These are phyloP conservation scores for Ascochyta lentis DNA, from an alignment of 2,329 filamentous ascomycete species.

Conservation along the genomic window DNA sequence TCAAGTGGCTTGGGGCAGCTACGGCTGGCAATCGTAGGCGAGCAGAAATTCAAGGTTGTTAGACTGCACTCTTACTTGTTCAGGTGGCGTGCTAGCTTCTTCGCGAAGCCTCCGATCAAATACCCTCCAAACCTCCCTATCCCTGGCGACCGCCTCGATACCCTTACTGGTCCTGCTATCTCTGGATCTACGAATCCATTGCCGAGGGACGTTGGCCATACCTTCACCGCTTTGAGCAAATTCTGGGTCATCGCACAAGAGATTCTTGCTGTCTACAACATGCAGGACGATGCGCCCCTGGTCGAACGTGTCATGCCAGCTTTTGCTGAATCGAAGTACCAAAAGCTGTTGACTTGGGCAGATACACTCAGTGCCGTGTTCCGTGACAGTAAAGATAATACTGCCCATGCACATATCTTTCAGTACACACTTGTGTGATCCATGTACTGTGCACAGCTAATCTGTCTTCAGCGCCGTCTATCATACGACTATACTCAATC, in stretches of 20 bases:
- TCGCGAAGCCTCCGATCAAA: conserved; percentile 3
- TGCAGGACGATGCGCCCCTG: background rate
- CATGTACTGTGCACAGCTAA: background rate
- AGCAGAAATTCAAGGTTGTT: background rate
- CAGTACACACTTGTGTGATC: background rate
- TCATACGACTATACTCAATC: conserved; percentile 5
- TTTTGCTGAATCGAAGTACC: conserved; percentile 10
- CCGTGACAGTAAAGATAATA: background rate
- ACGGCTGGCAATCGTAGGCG: conserved; percentile 12
- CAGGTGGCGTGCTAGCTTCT: conserved; percentile 8
- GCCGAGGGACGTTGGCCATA: background rate
- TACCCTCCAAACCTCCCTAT: conserved; percentile 1
- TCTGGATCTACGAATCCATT: background rate
- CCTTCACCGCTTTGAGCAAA: conserved; percentile 2
- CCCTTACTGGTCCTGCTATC: background rate
- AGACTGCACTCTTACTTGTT: conserved; percentile 5
- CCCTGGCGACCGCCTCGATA: background rate
- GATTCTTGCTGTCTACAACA: conserved; percentile 5
- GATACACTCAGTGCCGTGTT: background rate
- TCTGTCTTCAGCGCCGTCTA: background rate
- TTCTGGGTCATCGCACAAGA: conserved; percentile 9
- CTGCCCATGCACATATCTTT: conserved; percentile 2
- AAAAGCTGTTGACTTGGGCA: conserved; percentile 8
- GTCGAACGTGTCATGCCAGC: conserved; percentile 8
- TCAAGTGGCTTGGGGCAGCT: conserved; percentile 10